Percentiles rank a stretch among this genome's conserved stretches.
Evolutionary conservation across 208 protist species (phyloP).

Genomic region (Trypanosoma conorhini): DNA sequence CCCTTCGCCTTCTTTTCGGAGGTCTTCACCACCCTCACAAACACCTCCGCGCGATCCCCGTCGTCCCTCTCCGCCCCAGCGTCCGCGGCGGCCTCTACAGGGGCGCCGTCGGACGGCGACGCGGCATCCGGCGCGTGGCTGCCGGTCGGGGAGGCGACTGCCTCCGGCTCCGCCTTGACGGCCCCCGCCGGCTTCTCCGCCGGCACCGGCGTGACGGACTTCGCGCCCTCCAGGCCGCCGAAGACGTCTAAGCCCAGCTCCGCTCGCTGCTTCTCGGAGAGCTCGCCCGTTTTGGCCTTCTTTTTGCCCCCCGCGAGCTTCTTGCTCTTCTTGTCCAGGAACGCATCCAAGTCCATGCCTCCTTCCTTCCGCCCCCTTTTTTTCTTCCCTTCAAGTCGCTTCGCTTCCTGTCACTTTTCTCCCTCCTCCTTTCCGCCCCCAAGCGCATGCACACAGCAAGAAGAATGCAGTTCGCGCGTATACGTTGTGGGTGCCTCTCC

Average conservation of each 20-base stretch:
- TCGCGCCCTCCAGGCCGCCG: slow-evolving; percentile 9
- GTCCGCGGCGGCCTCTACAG: neutral
- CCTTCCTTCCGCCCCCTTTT: slow-evolving; percentile 3
- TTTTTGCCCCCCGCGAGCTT: slow-evolving; percentile 55
- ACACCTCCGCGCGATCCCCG: slow-evolving; percentile 6
- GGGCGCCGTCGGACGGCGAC: neutral
- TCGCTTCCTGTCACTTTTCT: too few species aligned
- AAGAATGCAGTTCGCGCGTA: too few species aligned
- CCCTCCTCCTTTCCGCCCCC: neutral
- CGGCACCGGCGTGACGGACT: neutral
- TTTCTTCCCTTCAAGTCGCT: slow-evolving; percentile 11
- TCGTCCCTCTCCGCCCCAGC: slow-evolving; percentile 1
- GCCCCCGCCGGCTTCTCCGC: neutral
- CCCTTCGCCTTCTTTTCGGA: slow-evolving; percentile 46
- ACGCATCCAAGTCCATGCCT: slow-evolving; percentile 60
- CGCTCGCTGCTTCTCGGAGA: slow-evolving; percentile 39
- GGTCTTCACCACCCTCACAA: slow-evolving; percentile 32
- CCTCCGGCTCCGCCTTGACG: neutral
- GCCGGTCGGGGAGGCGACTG: neutral
- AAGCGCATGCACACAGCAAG: too few species aligned
- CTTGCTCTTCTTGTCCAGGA: slow-evolving; percentile 72
- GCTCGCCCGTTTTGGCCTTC: slow-evolving; percentile 35
- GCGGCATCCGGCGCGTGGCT: neutral
- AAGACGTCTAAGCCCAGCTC: slow-evolving; percentile 47
- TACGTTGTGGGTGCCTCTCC: too few species aligned